Evolutionary conservation across 257 asterid species (phyloP).

Genomic region (Craterostigma plantagineum): DNA sequence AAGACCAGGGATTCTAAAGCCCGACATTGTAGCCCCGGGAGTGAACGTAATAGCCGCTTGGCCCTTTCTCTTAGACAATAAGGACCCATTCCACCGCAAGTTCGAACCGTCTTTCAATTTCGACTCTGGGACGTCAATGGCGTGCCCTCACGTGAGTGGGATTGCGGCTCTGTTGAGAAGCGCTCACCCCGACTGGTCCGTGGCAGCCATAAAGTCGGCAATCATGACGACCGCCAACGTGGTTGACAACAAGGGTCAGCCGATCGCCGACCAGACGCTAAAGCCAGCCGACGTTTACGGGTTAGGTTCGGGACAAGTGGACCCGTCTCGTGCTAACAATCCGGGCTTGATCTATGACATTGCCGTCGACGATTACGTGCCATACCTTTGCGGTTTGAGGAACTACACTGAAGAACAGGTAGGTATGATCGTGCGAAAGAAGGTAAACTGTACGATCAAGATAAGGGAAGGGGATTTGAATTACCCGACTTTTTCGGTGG

Average conservation of each 20-base stretch:
- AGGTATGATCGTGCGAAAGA: constrained; percentile 11
- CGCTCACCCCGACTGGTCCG: constrained; percentile 35
- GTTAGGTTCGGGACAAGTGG: constrained; percentile 34
- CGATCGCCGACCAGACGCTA: constrained; percentile 21
- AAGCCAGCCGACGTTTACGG: constrained; percentile 19
- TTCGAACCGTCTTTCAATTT: constrained; percentile 15
- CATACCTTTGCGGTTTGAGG: constrained; percentile 28
- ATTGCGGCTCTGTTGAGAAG: constrained; percentile 31
- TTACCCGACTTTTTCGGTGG: constrained; percentile 24
- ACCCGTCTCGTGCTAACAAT: constrained; percentile 20
- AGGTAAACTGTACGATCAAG: constrained; percentile 12
- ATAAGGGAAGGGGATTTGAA: constrained; percentile 23
- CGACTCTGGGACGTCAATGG: constrained; percentile 36
- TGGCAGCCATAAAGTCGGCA: constrained; percentile 36
- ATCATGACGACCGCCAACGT: constrained; percentile 26
- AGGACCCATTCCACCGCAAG: background rate
- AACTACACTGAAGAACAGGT: constrained; percentile 13
- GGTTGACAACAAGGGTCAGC: background rate
- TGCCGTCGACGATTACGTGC: constrained; percentile 20
- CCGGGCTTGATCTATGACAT: constrained; percentile 35
- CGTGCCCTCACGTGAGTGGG: constrained; percentile 40
- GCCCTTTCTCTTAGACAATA: constrained; percentile 19
- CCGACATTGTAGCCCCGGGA: constrained; percentile 37
- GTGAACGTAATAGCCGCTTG: constrained; percentile 32
- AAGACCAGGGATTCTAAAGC: constrained; percentile 33